A percentile compares a stretch with the other conserved stretches of the same genome.
These are phyloP conservation scores for Solanum chiquidenum DNA, from an alignment of 257 asterid species.

Conservation along the genomic window DNA sequence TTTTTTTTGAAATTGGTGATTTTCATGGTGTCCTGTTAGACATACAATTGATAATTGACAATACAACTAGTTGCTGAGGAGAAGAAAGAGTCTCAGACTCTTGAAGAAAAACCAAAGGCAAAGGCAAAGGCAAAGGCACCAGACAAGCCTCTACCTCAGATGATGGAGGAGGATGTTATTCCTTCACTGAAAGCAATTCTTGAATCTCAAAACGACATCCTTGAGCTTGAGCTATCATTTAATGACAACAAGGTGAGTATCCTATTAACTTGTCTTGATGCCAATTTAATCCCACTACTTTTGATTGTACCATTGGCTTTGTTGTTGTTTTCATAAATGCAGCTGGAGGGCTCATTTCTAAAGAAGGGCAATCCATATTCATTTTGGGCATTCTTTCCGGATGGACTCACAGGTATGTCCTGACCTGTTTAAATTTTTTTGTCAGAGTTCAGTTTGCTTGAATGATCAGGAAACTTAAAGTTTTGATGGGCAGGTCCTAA, in stretches of 20 bases:
- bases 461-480: background rate
- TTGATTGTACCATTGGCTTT: background rate
- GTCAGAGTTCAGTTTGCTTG: background rate
- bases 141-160: constrained; percentile 48
- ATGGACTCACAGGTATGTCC: constrained; percentile 55
- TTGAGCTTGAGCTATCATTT: constrained; percentile 45
- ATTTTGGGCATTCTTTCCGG: constrained; percentile 89
- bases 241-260: constrained; percentile 42
- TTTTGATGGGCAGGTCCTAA: constrained; percentile 42
- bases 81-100: constrained; percentile 16
- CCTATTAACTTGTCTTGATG: background rate
- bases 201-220: constrained; percentile 46
- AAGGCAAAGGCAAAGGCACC: constrained; percentile 44
- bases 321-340: constrained; percentile 10
- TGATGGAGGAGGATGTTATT: constrained; percentile 80
- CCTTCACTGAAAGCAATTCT: constrained; percentile 53
- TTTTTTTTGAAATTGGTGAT: background rate
- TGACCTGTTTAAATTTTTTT: background rate
- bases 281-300: background rate
- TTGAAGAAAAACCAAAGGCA: constrained; percentile 16
- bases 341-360: constrained; percentile 75
- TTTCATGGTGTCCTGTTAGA: background rate
- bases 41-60: background rate
- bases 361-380: constrained; percentile 59
- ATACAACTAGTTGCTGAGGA: constrained; percentile 55